Evolutionary conservation across 371 early-diverging fungal species (phyloP), one percentile per base, ranked within the genome.

Genomic region (Apophysomyces ossiformis): DNA sequence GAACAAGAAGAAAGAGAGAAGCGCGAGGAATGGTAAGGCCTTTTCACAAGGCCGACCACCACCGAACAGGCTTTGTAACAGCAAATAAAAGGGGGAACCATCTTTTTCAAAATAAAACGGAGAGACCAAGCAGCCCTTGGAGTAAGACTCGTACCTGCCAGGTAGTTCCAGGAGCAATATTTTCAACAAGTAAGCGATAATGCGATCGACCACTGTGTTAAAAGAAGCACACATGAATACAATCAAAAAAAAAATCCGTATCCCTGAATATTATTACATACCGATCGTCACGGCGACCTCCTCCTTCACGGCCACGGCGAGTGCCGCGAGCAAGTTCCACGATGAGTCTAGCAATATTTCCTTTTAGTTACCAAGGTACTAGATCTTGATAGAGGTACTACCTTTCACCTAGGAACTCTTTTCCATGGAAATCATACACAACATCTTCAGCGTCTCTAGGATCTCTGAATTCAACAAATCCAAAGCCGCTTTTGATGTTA

Each of bases 391-490:
- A 15, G 8, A 46, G 36, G 15, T 26, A 35, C 61, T 87, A 91
- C 92, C 90, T 87, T 77, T 92, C 89, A 45, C 90, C 92, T 71
- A 90, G 79, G 68, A 92, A 92, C 47, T 79, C 82, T 63, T 82
- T 87, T 57, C 89, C 89, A 63, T 92, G 84, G 64, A 85, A 82
- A 63, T 88, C 87, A 62, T 90, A 85, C 43, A 92, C 89, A 18
- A 82, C 91, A 82, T 92, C 92, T 58, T 88, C 84, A 60, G 92
- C 92, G 82, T 92, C 92, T 72, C 86, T 77, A 58, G 78, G 77
- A 75, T 89, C 86, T 57, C 77, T 82, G 70, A 90, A 92, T 72
- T 92, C 92, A 56, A 92, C 90, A 78, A 92, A 92, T 58, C 92
- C 92, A 69, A 91, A 92, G 46, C 92, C 92, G 58, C 78, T 85